Percentiles rank a stretch among this genome's conserved stretches.
Evolutionary conservation across 1,139 yeast genomes (phyloP).

Genomic region (Torulaspora globosa): DNA sequence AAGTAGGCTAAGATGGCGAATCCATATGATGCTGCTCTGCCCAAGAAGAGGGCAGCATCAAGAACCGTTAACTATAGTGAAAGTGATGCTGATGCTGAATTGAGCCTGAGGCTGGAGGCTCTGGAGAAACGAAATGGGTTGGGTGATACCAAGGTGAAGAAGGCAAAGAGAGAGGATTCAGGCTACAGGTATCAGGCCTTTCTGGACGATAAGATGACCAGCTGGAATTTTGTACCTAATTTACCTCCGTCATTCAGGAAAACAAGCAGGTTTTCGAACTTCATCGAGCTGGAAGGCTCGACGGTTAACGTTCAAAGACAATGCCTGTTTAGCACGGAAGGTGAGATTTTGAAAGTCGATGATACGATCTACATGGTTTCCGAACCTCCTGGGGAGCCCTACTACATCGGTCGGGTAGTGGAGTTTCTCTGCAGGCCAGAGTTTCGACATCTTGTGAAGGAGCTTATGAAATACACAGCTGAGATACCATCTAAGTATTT

Average conservation of each 20-base stretch:
- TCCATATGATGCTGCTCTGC: slow-evolving; percentile 5
- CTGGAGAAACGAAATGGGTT: slow-evolving; percentile 16
- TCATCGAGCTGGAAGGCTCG: slow-evolving; percentile 43
- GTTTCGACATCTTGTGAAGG: slow-evolving; percentile 18
- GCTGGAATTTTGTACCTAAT: slow-evolving; percentile 37
- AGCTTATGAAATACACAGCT: slow-evolving; percentile 19
- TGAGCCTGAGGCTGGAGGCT: slow-evolving; percentile 21
- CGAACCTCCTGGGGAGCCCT: slow-evolving; percentile 95
- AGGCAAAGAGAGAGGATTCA: slow-evolving; percentile 2
- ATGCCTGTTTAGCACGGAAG: slow-evolving; percentile 31
- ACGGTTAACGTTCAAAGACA: slow-evolving; percentile 32
- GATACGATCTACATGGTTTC: slow-evolving; percentile 82
- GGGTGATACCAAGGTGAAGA: slow-evolving; percentile 6
- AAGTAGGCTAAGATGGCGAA: slow-evolving; percentile 7
- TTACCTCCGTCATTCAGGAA: slow-evolving; percentile 31
- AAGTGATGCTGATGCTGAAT: slow-evolving; percentile 34
- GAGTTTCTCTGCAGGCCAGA: slow-evolving; percentile 53
- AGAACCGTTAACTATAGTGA: slow-evolving; percentile 38
- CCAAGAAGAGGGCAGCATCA: slow-evolving; percentile 31
- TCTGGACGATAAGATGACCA: slow-evolving; percentile 22
- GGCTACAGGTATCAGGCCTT: slow-evolving; percentile 24
- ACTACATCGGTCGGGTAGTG: slow-evolving; percentile 79
- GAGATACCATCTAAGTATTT: slow-evolving; percentile 46
- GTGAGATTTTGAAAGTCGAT: slow-evolving; percentile 37
- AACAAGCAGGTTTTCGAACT: slow-evolving; percentile 34